A percentile compares a stretch with the other conserved stretches of the same genome.
Conservation (phyloP, 2,329 filamentous ascomycete species). For the Colletotrichum magnum region DNA sequence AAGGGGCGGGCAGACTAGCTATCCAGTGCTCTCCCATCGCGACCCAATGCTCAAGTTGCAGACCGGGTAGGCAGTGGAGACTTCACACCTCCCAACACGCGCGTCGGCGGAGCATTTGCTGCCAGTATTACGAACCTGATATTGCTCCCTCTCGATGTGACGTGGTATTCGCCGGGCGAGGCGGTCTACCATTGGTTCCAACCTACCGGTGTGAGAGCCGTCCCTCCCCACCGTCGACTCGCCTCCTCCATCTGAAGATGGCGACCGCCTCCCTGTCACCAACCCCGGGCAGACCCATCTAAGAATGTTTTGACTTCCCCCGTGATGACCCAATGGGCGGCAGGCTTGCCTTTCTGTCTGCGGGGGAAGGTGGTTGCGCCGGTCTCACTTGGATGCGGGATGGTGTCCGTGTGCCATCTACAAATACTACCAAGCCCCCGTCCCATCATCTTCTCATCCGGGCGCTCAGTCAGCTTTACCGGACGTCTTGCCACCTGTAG, state of each 20-base stretch:
- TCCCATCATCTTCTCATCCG: neutral
- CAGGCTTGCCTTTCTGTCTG: neutral
- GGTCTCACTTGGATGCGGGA: conserved; percentile 11
- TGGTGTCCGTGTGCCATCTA: conserved; percentile 24
- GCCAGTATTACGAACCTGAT: neutral
- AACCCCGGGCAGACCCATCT: conserved; percentile 26
- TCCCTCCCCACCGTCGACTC: conserved; percentile 10
- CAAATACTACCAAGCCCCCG: conserved; percentile 23
- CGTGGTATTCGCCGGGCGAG: neutral
- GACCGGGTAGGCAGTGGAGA: too few species aligned
- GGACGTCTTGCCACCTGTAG: neutral
- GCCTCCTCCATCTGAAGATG: conserved; percentile 13
- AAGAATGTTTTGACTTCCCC: conserved; percentile 21
- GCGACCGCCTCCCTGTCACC: conserved; percentile 5
- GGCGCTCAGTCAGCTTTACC: neutral
- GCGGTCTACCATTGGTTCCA: neutral
- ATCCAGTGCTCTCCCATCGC: too few species aligned
- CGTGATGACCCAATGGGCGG: conserved; percentile 15
- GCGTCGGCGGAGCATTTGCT: too few species aligned
- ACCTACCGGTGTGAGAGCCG: neutral
- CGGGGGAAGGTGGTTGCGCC: conserved; percentile 32
- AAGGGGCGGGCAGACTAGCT: neutral
- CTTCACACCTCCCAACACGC: too few species aligned
- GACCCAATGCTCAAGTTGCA: too few species aligned
- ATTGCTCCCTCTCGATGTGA: neutral